phyloP scores from a whole-genome alignment of 2,329 filamentous ascomycete genomes.

The Didymosphaeria variabile region DNA sequence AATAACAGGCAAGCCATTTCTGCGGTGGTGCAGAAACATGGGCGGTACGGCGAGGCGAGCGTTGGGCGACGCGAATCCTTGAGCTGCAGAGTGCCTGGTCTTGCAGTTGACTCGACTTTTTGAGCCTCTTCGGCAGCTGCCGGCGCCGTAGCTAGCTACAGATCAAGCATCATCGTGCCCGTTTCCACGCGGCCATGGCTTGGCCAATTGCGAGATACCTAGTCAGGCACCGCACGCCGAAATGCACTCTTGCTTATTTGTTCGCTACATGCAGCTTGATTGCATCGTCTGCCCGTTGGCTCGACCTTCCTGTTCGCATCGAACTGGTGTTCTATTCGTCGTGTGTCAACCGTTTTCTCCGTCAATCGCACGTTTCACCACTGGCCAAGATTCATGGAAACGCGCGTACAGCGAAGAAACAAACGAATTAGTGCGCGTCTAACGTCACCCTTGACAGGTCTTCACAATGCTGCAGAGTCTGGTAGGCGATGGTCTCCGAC shows the following conservation, averaged over 20 bases:
- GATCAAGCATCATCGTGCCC: conserved; percentile 28
- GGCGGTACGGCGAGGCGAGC: conserved; percentile 19
- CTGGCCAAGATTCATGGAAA: neutral
- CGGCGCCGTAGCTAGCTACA: conserved; percentile 30
- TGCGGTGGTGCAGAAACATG: conserved; percentile 44
- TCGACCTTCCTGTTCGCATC: neutral
- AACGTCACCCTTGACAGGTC: neutral
- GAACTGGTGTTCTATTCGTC: neutral
- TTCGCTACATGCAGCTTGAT: neutral
- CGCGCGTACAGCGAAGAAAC: conserved; percentile 9
- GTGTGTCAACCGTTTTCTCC: neutral
- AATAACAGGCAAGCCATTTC: conserved; percentile 46
- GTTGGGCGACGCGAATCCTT: conserved; percentile 31
- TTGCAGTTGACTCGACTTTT: conserved; percentile 25
- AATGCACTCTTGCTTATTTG: neutral
- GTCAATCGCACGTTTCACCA: conserved; percentile 7
- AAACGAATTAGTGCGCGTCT: neutral
- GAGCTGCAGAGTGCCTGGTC: conserved; percentile 25
- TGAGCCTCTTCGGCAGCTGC: conserved; percentile 36
- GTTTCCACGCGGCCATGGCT: conserved; percentile 5
- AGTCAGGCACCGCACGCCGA: neutral
- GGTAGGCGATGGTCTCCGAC: neutral
- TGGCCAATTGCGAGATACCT: conserved; percentile 15
- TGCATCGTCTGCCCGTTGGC: neutral
- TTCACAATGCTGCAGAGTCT: neutral